Evolutionary conservation across 2,329 filamentous ascomycete species (phyloP).

Genomic region (Coleophoma cylindrospora): DNA sequence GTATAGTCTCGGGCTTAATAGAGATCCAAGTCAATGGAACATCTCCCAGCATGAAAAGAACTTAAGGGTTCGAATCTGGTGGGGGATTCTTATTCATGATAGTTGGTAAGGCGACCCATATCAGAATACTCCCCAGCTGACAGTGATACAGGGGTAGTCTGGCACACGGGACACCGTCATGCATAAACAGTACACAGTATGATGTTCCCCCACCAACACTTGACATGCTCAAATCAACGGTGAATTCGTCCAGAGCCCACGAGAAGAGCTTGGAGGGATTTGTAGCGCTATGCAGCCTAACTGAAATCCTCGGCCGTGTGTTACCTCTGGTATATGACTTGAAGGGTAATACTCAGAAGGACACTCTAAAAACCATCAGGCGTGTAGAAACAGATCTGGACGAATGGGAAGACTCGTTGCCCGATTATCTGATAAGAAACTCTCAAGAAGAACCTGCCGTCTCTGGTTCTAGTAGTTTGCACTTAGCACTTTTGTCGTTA

Average conservation of each 20-base stretch:
- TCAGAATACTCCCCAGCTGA: no score
- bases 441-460: not conserved
- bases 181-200: slow-evolving; percentile 12
- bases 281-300: slow-evolving; percentile 13
- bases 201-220: slow-evolving; percentile 15
- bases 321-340: slow-evolving; percentile 13
- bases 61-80: slow-evolving; percentile 50
- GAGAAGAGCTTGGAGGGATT: slow-evolving; percentile 6
- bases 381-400: slow-evolving; percentile 11
- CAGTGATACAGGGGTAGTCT: slow-evolving; percentile 14
- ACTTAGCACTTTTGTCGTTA: slow-evolving; percentile 7
- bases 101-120: slow-evolving; percentile 35
- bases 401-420: slow-evolving; percentile 14
- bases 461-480: slow-evolving; percentile 13
- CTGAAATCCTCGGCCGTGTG: slow-evolving; percentile 14
- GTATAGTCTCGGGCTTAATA: slow-evolving; percentile 49
- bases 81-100: slow-evolving; percentile 49
- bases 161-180: slow-evolving; percentile 15
- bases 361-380: slow-evolving; percentile 7
- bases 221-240: slow-evolving; percentile 3
- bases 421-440: not conserved
- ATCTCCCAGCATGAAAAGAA: slow-evolving; percentile 44
- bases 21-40: slow-evolving; percentile 46
- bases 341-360: not conserved
- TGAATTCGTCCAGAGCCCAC: not conserved